Base-by-base conservation (phyloP, 2,329 filamentous ascomycete genomes). In the Aspergillus sp. region DNA sequence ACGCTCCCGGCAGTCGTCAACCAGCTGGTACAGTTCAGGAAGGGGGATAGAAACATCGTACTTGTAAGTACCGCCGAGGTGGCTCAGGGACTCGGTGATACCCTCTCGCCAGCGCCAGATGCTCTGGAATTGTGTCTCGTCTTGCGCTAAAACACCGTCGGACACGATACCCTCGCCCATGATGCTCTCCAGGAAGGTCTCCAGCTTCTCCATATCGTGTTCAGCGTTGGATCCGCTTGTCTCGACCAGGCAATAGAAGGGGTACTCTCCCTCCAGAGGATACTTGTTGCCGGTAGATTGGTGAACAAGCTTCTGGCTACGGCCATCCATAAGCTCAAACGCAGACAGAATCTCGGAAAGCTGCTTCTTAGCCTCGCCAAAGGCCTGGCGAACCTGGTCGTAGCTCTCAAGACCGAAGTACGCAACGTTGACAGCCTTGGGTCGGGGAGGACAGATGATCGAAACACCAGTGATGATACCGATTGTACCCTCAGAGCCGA, bases 1-100 rank as follows among this genome's bases (percentile, higher is more conserved):
- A 57, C 89, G 88, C 57, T 86, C 87, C 65, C 90, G 86, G 23
- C 89, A 90, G 69, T 98, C 95, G 67, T 95, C 91, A 31, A 99
- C 95, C 31, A 99, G 83, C 69, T 86, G 83, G 80, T 99, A 99
- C 71, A 99, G 87, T 68, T 97, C 89, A 13, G 86, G 79, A 30
- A 99, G 84, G 1, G 95, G 95, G 67, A 99, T 97, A 7, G 95
- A 98, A 34, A 99, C 84, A 74, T 99, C 95, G 77, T 99, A 99
- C 81, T 99, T 99, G 85, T 99, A 99, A 8, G 95, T 93, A 49
- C 93, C 95, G 61, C 95, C 96, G 79, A 91, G 92, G 76, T 97
- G 93, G 64, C 91, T 91, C 28, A 96, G 83, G 50, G 89, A 89
- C 80, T 99, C 95, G 0, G 93, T 89, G 69, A 99, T 92, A 68